A percentile compares a stretch with the other conserved stretches of the same genome.
Conservation (phyloP, 306 rosid genomes). For the Abrus precatorius region DNA sequence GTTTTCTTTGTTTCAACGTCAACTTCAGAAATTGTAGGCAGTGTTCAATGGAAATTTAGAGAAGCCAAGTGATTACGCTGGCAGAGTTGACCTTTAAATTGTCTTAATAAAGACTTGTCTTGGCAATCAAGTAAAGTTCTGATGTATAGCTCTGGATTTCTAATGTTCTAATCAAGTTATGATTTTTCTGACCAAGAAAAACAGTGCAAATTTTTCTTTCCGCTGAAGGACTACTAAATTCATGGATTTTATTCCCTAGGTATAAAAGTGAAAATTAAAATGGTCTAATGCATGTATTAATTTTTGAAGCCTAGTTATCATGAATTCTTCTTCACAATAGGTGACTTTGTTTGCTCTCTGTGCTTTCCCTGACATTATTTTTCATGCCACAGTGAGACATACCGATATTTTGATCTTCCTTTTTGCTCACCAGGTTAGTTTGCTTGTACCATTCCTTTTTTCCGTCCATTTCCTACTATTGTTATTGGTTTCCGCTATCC, state of each 20-base stretch:
- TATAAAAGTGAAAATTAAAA: conserved; percentile 8
- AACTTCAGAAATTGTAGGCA: not conserved
- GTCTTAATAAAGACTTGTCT: not conserved
- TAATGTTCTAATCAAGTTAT: not conserved
- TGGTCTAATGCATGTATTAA: not conserved
- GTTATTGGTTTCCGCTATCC: not conserved
- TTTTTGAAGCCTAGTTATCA: conserved; percentile 30
- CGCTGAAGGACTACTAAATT: conserved; percentile 7
- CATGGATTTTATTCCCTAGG: not conserved
- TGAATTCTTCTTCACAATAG: conserved; percentile 33
- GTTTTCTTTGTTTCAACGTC: conserved; percentile 18
- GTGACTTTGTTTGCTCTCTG: conserved; percentile 10
- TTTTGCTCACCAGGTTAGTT: conserved; percentile 63
- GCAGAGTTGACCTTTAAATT: conserved; percentile 13
- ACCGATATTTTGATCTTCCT: conserved; percentile 63
- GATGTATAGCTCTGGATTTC: conserved; percentile 7
- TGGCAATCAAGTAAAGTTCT: conserved; percentile 25
- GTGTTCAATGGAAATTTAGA: conserved; percentile 16
- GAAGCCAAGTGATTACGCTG: conserved; percentile 1
- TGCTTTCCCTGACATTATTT: not conserved
- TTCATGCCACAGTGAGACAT: conserved; percentile 60
- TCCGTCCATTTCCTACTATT: not conserved
- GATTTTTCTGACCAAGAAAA: not conserved
- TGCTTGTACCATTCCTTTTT: conserved; percentile 12
- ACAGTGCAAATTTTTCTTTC: not conserved